Evolutionary conservation across 768 basidiomycete species (phyloP).

Genomic region (Dictyophora rubrovolvata): DNA sequence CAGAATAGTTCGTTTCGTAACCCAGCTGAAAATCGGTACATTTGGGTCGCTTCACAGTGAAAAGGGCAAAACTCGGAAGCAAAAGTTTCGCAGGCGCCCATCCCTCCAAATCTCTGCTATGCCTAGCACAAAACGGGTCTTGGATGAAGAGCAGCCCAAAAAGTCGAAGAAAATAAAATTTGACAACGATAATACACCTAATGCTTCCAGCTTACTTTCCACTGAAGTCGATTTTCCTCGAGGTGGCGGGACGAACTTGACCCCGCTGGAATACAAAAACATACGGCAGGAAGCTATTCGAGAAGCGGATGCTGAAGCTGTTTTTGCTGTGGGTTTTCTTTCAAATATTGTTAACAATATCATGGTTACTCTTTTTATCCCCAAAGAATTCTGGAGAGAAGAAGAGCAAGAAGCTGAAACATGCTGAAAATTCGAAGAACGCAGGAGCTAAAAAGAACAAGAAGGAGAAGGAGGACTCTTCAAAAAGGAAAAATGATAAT

Average conservation of each 20-base stretch:
- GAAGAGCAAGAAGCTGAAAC: constrained; percentile 39
- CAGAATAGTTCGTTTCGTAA: too few species aligned
- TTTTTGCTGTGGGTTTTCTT: constrained; percentile 43
- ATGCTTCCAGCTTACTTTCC: constrained; percentile 29
- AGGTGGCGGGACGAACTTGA: constrained; percentile 84
- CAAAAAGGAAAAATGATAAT: constrained; percentile 37
- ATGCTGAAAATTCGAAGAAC: constrained; percentile 26
- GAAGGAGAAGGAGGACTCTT: constrained; percentile 17
- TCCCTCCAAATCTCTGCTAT: constrained; percentile 13
- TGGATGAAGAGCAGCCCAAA: constrained; percentile 42
- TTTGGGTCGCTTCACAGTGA: too few species aligned
- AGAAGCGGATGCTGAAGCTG: constrained; percentile 72
- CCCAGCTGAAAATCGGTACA: too few species aligned
- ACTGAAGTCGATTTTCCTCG: constrained; percentile 92
- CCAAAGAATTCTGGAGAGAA: constrained; percentile 33
- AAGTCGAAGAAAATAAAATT: constrained; percentile 57
- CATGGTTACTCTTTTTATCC: constrained; percentile 8
- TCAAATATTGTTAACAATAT: background rate
- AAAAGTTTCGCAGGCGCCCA: background rate
- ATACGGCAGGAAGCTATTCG: constrained; percentile 74
- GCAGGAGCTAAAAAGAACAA: constrained; percentile 9
- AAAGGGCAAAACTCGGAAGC: too few species aligned
- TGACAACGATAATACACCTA: constrained; percentile 22
- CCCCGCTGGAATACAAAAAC: constrained; percentile 80
- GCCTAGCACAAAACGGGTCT: constrained; percentile 49